phyloP scores from a whole-genome alignment of 371 early-diverging fungal genomes.

The Cokeromyces recurvatus region DNA sequence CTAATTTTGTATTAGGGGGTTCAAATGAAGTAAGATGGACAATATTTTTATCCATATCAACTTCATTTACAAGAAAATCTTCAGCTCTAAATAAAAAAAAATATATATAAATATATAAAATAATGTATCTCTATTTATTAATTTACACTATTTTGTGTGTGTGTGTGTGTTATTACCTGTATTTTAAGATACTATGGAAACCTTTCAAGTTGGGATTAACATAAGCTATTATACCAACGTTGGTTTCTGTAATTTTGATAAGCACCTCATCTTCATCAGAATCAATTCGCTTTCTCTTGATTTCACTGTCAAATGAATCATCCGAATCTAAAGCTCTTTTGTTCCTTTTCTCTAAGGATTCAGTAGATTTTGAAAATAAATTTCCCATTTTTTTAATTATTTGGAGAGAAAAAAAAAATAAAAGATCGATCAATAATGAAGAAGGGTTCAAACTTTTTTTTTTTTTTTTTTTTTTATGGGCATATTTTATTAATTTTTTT shows the following conservation, averaged over 20 bases:
- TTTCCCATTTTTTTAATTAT: slow-evolving; percentile 26
- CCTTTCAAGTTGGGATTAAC: slow-evolving; percentile 56
- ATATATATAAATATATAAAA: no score
- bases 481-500: no score
- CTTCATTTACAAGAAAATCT: slow-evolving; percentile 95
- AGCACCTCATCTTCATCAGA: background rate
- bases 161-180: no score
- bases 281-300: slow-evolving; percentile 9
- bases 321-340: slow-evolving; percentile 14
- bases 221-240: slow-evolving; percentile 78
- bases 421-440: background rate
- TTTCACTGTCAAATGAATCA: background rate
- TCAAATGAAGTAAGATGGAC: slow-evolving; percentile 57
- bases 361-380: slow-evolving; percentile 14
- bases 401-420: background rate
- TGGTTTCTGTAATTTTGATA: slow-evolving; percentile 41
- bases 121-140: no score
- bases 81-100: slow-evolving; percentile 34
- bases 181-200: slow-evolving; percentile 74
- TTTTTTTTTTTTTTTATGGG: no score
- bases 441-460: no score
- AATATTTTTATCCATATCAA: slow-evolving; percentile 71
- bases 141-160: no score
- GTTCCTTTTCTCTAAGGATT: slow-evolving; percentile 3
- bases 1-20: slow-evolving; percentile 21